Base-by-base conservation (phyloP, 805 yeast genomes). In the Kluyveromyces wickerhamii region DNA sequence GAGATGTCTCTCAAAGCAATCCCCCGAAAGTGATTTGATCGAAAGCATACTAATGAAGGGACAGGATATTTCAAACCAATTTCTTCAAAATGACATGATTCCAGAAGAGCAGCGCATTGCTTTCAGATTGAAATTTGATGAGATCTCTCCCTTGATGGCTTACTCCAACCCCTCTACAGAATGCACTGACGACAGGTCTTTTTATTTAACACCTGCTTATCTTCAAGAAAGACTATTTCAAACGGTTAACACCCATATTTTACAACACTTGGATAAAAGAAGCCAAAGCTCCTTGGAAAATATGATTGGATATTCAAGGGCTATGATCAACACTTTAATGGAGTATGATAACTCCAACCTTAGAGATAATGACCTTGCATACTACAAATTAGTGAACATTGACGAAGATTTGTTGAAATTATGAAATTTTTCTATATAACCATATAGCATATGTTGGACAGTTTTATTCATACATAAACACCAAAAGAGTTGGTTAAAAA, bases 101-200 rank as follows among this genome's bases (percentile, higher is more conserved):
- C 32, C 47, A 3, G 38, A 33, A 8, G 48, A 45, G 10, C 38
- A 49, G 3, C 55, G 61, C n/a, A 43, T 54, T 3, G 48, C 48
- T n/a, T 60, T 62, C 26, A 59, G 56, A 20, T 54, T 57, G 6
- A 57, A 59, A 39, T 46, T 77, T 20, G 59, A 63, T 25, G 68
- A 70, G 27, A 59, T 75, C 0, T 71, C 74, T 6, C 60, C 73
- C 3, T 51, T 77, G 19, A 48, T 77, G 29, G 77, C 79, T 3
- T 76, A 67, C 41, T 66, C 66, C 7, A 60, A 74, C 34, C 79
- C 79, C 1, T 51, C 67, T 4, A 52, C 49, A 7, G 67, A 63
- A 21, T 61, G 54, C 4, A 53, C 55, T 14, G 49, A 44, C 4
- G 59, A 52, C 19, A 25, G 55, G 12, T 34, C 51, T 2, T 36